These are phyloP conservation scores for Populus hybrid DNA, from an alignment of 441 rosid species.

Conservation along the genomic window DNA sequence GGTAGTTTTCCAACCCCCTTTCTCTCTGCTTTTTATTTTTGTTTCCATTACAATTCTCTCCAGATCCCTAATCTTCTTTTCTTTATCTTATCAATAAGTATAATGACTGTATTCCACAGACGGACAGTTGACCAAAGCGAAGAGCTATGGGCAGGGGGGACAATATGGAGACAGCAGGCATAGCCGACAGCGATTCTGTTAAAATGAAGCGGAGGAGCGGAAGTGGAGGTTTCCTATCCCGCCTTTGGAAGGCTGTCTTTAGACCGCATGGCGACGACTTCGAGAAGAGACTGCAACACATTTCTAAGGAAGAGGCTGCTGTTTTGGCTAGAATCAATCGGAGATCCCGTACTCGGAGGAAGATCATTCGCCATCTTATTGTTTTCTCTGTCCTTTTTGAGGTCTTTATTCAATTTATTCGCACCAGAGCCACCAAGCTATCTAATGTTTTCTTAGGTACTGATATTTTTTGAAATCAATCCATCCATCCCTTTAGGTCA, in stretches of 20 bases:
- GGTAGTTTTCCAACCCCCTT: no score
- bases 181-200: no score
- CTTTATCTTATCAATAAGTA: no score
- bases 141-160: constrained; percentile 9
- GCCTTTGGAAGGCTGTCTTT: constrained; percentile 71
- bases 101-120: no score
- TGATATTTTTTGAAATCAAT: no score
- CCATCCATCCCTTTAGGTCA: constrained; percentile 32
- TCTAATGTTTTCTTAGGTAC: background rate
- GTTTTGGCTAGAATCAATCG: constrained; percentile 60
- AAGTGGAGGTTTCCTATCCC: constrained; percentile 33
- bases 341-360: constrained; percentile 64
- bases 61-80: no score
- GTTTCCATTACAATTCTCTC: no score
- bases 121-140: no score
- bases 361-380: constrained; percentile 55
- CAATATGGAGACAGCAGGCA: background rate
- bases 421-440: background rate
- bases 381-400: constrained; percentile 63
- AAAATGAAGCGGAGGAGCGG: constrained; percentile 46
- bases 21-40: no score
- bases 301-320: constrained; percentile 76
- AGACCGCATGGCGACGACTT: constrained; percentile 60
- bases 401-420: constrained; percentile 31
- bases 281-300: constrained; percentile 77